These are phyloP conservation scores for Beauveria sp. DNA, from an alignment of 2,329 filamentous ascomycete genomes.

Conservation along the genomic window DNA sequence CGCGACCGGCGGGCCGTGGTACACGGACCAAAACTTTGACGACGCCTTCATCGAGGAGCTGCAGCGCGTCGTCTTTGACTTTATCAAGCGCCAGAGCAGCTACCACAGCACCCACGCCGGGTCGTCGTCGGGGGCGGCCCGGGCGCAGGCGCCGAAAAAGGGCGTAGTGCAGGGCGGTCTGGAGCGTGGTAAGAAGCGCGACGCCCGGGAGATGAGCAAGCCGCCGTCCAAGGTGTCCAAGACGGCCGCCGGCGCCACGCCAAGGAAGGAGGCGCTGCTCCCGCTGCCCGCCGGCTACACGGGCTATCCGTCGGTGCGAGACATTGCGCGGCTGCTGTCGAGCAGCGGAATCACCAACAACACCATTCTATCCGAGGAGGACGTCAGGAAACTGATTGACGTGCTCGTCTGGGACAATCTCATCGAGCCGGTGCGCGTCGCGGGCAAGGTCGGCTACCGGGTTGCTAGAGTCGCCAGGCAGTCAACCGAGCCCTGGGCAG, in stretches of 20 bases:
- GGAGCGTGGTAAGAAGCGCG: conserved; percentile 42
- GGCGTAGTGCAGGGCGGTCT: conserved; percentile 43
- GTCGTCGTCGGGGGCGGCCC: conserved; percentile 20
- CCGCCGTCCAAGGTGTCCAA: conserved; percentile 23
- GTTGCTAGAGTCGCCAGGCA: conserved; percentile 43
- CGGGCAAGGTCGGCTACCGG: conserved; percentile 44
- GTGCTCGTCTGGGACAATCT: conserved; percentile 84
- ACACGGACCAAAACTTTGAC: conserved; percentile 84
- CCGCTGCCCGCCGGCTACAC: conserved; percentile 60
- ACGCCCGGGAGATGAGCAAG: conserved; percentile 33
- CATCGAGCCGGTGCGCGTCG: conserved; percentile 57
- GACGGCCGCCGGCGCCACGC: conserved; percentile 15
- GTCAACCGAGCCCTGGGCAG: conserved; percentile 33
- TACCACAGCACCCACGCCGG: conserved; percentile 42
- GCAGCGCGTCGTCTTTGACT: conserved; percentile 64
- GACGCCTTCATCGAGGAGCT: conserved; percentile 78
- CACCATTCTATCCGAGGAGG: conserved; percentile 60
- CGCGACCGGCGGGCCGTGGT: conserved; percentile 91
- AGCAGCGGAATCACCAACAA: conserved; percentile 63
- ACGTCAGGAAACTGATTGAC: conserved; percentile 79
- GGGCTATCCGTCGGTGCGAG: conserved; percentile 71
- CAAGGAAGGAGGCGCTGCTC: conserved; percentile 34
- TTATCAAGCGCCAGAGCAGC: conserved; percentile 65
- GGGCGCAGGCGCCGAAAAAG: conserved; percentile 47
- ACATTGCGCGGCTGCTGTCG: conserved; percentile 70